Percentiles rank a stretch among this genome's conserved stretches.
phyloP scores from a whole-genome alignment of 805 yeast genomes.

The Clavispora vitiphila region DNA sequence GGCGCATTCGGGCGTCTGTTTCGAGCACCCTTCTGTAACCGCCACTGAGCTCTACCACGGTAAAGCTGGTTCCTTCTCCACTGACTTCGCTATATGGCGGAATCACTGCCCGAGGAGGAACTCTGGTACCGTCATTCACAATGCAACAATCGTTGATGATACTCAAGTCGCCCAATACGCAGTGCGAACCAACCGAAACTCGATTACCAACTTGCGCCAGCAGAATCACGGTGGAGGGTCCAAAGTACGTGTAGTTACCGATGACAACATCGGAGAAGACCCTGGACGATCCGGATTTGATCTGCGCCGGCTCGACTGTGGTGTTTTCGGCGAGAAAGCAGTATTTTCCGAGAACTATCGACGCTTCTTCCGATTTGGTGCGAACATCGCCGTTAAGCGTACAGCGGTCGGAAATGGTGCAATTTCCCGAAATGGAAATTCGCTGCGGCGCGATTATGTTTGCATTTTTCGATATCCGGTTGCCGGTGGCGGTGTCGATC shows the following conservation, averaged over 20 bases:
- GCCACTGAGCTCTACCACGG: conserved; percentile 20
- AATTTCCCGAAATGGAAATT: conserved; percentile 44
- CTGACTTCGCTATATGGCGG: conserved; percentile 49
- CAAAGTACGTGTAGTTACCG: conserved; percentile 46
- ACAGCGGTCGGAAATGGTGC: conserved; percentile 38
- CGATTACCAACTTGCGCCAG: conserved; percentile 45
- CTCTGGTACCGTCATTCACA: conserved; percentile 33
- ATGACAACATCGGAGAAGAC: conserved; percentile 29
- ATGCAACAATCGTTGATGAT: conserved; percentile 50
- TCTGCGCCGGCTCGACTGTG: conserved; percentile 26
- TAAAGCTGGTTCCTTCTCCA: conserved; percentile 29
- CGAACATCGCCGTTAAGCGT: conserved; percentile 30
- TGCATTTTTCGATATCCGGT: conserved; percentile 43
- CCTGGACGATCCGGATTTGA: neutral
- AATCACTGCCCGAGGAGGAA: conserved; percentile 42
- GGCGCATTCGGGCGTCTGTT: conserved; percentile 24
- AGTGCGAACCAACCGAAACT: conserved; percentile 41
- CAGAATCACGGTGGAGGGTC: conserved; percentile 25
- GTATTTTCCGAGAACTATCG: conserved; percentile 43
- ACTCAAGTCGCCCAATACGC: conserved; percentile 31
- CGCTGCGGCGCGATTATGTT: conserved; percentile 37
- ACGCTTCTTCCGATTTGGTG: conserved; percentile 10
- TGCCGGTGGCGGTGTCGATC: conserved; percentile 50
- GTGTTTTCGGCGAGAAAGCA: conserved; percentile 32
- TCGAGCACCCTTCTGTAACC: conserved; percentile 35